Conservation (phyloP, 2,329 filamentous ascomycete genomes). For the Trichophyton verrucosum region DNA sequence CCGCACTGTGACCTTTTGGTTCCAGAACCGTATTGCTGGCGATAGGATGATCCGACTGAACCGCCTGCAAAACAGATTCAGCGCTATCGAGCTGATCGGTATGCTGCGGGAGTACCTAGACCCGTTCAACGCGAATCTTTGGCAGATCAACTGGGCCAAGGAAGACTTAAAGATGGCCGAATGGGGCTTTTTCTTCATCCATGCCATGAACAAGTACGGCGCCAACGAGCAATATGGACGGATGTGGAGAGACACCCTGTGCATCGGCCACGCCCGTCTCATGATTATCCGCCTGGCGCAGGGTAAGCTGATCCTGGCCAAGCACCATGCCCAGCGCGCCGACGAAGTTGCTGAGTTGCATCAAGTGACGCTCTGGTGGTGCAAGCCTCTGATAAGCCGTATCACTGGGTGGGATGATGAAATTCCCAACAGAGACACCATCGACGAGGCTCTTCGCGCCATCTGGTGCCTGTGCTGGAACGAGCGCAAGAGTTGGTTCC, state of each 20-base stretch:
- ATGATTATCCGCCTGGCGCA: neutral
- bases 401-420: neutral
- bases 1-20: neutral
- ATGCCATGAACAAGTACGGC: neutral
- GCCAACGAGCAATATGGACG: neutral
- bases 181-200: neutral
- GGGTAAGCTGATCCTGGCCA: neutral
- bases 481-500: neutral
- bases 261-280: conserved; percentile 1
- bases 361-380: neutral
- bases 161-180: conserved; percentile 2
- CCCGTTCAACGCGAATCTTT: neutral
- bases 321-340: neutral
- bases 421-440: neutral
- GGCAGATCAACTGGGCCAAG: neutral
- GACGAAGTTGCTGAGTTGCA: neutral
- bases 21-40: neutral
- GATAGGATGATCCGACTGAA: neutral
- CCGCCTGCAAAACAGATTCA: neutral
- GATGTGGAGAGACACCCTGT: conserved; percentile 3
- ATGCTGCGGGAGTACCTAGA: neutral
- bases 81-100: neutral
- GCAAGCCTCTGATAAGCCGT: neutral
- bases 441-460: neutral
- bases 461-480: neutral